A percentile compares a stretch with the other conserved stretches of the same genome.
Conservation (phyloP, 148 eudicot species). For the Heliamphora exappendiculata region DNA sequence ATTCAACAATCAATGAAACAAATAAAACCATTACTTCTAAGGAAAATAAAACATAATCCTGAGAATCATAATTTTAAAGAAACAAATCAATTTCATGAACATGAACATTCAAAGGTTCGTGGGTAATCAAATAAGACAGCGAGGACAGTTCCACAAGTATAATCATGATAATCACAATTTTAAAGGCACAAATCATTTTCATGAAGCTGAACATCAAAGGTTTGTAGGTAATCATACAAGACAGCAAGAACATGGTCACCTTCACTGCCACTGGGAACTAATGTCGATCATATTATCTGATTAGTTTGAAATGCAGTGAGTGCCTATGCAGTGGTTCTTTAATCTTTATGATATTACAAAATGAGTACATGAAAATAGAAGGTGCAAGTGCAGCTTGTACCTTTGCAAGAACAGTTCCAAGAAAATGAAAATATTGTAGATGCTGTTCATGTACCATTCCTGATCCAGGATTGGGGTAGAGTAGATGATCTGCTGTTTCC, state of each 20-base stretch:
- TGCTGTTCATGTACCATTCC: constrained; percentile 87
- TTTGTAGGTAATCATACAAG: neutral
- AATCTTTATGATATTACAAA: constrained; percentile 2
- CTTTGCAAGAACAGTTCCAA: constrained; percentile 92
- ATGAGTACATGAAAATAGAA: neutral
- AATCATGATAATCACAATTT: neutral
- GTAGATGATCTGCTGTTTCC: constrained; percentile 94
- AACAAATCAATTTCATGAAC: neutral
- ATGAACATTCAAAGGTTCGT: no score
- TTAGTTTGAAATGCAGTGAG: neutral
- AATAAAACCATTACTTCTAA: neutral
- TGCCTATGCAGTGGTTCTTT: neutral
- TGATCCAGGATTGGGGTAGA: constrained; percentile 98
- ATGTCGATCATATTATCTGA: neutral
- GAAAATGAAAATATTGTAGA: constrained; percentile 87
- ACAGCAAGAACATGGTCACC: neutral
- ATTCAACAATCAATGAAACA: neutral
- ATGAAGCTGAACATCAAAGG: neutral
- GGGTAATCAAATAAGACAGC: no score
- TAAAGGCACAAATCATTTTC: neutral
- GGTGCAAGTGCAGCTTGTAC: constrained; percentile 28
- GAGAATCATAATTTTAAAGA: neutral
- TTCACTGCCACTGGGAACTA: neutral
- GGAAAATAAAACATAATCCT: neutral
- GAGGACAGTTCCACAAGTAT: no score